Base-by-base conservation (phyloP, 495 filamentous ascomycete species). In the Aspergillus sclerotiicarbonarius region DNA sequence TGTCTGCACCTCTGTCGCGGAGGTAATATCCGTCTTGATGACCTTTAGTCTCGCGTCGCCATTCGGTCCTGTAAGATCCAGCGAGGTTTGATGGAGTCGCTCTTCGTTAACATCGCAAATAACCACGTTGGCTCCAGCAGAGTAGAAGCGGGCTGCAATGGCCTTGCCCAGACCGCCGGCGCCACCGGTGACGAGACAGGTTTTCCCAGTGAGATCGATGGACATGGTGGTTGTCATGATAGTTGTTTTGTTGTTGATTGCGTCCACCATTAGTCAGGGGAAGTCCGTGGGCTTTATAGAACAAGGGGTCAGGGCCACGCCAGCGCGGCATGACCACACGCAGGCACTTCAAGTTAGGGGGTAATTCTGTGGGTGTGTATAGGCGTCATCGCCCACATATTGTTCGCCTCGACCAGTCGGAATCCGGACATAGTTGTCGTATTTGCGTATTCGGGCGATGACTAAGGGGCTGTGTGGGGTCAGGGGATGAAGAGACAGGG, bases 121-220 rank as follows among this genome's bases (percentile, higher is more conserved):
- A 62, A 76, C 74, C 50, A 82, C 65, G 30, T 69, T 76, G 7
- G 77, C 76, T 30, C 76, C 79, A 4, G 79, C 74, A 6, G 68
- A 64, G 25, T 70, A 68, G 45, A 82, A 63, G 0, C 76, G 76
- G 19, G 65, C 69, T 6, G 77, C 80, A 16, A 81, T 82, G 33
- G 81, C 73, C 44, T 78, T 71, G 8, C 80, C 81, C 3, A 83
- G 73, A n/a, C 80, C 79, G 25, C 84, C 80, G 56, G 84, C 87
- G 12, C 84, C 81, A 15, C 89, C 89, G 15, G 88, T 90, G 31
- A 92, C 77, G 51, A 91, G 80, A 61, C 87, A 77, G 20, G 80
- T 83, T 71, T 89, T 64, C 2, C 59, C 59, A n/a, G 54, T 47
- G 18, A 25, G 19, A 8, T 20, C 6, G 16, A 25, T 21, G n/a